Evolutionary conservation across 192 early-diverging fungal genomes (phyloP), one percentile per base, ranked within the genome.

Genomic region (Anaeromyces robustus): DNA sequence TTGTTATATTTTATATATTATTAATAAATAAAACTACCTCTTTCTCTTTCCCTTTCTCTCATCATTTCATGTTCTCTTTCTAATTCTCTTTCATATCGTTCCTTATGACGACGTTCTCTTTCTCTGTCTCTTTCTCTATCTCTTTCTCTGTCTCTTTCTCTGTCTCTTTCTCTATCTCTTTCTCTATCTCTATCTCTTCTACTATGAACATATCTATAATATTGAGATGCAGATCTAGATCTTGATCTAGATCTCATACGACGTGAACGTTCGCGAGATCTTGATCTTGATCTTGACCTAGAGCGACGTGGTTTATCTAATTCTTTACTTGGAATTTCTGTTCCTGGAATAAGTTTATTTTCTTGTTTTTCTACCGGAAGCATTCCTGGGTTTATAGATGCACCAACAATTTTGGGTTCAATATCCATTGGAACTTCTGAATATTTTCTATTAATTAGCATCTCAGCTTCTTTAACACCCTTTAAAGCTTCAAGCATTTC

Each of bases 391-490:
- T 80, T 77, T n/a, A 31, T 13, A 41, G 52, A 29, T 28, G 77
- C 30, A 41, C 30, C 68, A 39, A 78, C 59, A 31, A 52, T 77
- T 29, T 30, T 78, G 12, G 77, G 80, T 28, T 78, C 78, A 14
- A 52, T 78, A 78, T 32, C 43, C 22, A 80, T 81, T 39, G 81
- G 81, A 34, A 80, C 83, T 29, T 79, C 81, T 30, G 83, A 77
- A 77, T 83, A 84, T 31, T 83, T 87, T 68, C 80, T 86, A 77
- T 81, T 80, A 79, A 90, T 90, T 37, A 84, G 78, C 77, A 83
- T 32, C 80, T 89, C 87, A 17, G 89, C 89, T 80, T 90, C 90
- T 29, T 85, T 80, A 26, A 91, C 87, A 28, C 84, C 80, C 29
- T 86, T 84, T 85, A 90, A 86, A 26, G 89, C 86, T 12, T 82